These are phyloP conservation scores for Globisporangium apiculatum DNA, from an alignment of 352 stramenopile species.

Conservation along the genomic window DNA sequence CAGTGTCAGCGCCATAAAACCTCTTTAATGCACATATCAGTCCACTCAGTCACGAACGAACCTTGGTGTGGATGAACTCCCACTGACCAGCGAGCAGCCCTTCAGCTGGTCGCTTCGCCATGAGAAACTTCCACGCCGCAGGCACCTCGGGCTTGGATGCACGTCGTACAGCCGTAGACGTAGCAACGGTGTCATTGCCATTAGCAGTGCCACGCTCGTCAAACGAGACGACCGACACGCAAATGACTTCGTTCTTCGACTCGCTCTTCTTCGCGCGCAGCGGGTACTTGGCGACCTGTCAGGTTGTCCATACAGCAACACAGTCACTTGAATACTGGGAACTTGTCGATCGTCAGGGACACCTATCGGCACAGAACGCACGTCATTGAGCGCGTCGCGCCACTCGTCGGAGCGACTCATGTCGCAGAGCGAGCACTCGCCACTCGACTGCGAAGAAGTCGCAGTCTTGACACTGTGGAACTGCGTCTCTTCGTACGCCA, in stretches of 20 bases:
- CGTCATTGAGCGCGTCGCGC: conserved; percentile 18
- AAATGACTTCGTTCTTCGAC: conserved; percentile 68
- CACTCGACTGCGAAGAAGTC: too few relatives aligned
- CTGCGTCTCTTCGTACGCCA: conserved; percentile 54
- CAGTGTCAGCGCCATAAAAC: too few relatives aligned
- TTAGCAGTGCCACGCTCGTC: not conserved
- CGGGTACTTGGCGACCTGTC: conserved; percentile 70
- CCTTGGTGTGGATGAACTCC: conserved; percentile 84
- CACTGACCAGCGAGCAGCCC: conserved; percentile 82
- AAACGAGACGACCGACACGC: conserved; percentile 58
- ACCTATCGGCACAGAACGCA: not conserved
- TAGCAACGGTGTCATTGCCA: too few relatives aligned
- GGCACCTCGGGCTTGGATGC: conserved; percentile 1
- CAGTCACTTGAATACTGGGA: too few relatives aligned
- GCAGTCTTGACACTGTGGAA: not conserved
- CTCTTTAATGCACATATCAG: not conserved
- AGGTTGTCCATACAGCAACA: not conserved
- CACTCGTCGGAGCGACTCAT: conserved; percentile 46
- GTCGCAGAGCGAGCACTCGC: conserved; percentile 60
- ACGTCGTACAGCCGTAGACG: too few relatives aligned
- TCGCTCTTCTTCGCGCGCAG: conserved; percentile 80
- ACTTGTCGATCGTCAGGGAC: too few relatives aligned
- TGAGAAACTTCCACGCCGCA: conserved; percentile 63
- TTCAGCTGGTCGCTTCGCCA: conserved; percentile 62
- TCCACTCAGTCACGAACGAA: conserved; percentile 3